Percentiles rank a stretch among this genome's conserved stretches.
phyloP scores from a whole-genome alignment of 495 filamentous ascomycete species.

The Friedmanniomyces simplex region DNA sequence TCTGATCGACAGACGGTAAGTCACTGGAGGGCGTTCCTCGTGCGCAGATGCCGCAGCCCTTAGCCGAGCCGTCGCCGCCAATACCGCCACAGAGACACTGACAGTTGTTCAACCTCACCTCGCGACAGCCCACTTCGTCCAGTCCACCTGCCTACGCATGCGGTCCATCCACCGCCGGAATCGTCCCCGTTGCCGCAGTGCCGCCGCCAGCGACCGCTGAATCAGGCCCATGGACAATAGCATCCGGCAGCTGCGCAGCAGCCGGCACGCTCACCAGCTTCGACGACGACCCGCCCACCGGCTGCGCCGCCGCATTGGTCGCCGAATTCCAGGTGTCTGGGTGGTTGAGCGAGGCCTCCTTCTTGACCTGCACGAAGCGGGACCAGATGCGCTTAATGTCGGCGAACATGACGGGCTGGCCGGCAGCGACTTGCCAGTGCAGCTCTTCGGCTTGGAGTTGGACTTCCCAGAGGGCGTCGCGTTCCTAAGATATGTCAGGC shows the following conservation, averaged over 20 bases:
- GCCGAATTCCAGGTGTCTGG: conserved; percentile 1
- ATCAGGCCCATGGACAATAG: not conserved
- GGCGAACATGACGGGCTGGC: conserved; percentile 1
- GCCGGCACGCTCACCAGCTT: not conserved
- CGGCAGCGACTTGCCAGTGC: conserved; percentile 4
- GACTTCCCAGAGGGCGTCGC: conserved; percentile 6
- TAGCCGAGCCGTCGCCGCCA: too few relatives aligned
- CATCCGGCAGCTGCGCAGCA: not conserved
- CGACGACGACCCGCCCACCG: not conserved
- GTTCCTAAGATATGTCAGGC: not conserved
- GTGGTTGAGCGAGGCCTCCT: conserved; percentile 3
- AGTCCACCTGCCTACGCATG: too few relatives aligned
- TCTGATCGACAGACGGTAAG: too few relatives aligned
- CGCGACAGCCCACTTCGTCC: too few relatives aligned
- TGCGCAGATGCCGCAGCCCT: too few relatives aligned
- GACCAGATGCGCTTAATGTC: conserved; percentile 3
- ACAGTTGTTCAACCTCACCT: too few relatives aligned
- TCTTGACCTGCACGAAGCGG: conserved; percentile 3
- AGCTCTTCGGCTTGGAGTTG: conserved; percentile 5
- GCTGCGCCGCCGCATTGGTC: not conserved
- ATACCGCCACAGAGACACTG: too few relatives aligned
- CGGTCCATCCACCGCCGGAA: too few relatives aligned
- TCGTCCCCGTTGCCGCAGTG: too few relatives aligned
- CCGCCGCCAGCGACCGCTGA: too few relatives aligned
- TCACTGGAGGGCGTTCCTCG: too few relatives aligned